phyloP scores from a whole-genome alignment of 2,329 filamentous ascomycete species.

The Beauveria bassiana region DNA sequence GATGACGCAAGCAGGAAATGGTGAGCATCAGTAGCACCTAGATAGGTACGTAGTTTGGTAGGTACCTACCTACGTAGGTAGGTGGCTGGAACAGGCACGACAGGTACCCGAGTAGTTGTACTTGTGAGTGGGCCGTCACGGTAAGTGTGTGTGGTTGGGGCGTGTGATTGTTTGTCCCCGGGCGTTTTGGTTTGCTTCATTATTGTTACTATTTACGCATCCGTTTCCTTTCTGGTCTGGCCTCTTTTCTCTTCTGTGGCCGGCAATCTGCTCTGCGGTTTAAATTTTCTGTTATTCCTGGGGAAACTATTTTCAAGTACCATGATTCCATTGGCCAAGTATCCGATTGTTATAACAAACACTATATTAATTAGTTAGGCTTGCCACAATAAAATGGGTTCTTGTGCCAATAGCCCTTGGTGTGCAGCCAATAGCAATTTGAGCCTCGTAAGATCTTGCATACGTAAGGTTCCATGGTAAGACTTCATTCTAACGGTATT shows the following conservation, averaged over 20 bases:
- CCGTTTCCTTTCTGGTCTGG: neutral
- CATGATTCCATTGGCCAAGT: neutral
- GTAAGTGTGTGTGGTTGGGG: neutral
- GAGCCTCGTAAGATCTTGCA: too few relatives aligned
- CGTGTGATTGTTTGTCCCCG: neutral
- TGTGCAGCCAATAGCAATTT: too few relatives aligned
- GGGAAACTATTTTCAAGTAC: neutral
- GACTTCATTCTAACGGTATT: too few relatives aligned
- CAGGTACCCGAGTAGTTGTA: too few relatives aligned
- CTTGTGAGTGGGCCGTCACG: neutral
- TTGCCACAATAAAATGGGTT: too few relatives aligned
- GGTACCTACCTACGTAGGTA: too few relatives aligned
- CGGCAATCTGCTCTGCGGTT: neutral
- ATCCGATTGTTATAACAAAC: too few relatives aligned
- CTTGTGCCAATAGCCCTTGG: too few relatives aligned
- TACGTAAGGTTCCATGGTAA: too few relatives aligned
- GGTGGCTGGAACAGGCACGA: neutral
- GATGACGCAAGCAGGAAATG: conserved; percentile 23
- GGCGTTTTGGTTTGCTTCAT: neutral
- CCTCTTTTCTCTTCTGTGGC: neutral
- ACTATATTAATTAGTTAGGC: too few relatives aligned
- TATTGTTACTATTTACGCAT: conserved; percentile 2
- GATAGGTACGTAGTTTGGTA: too few relatives aligned
- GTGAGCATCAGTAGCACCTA: conserved; percentile 10
- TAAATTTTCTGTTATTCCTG: too few relatives aligned